Base-by-base conservation (phyloP, 305 asterid species). In the Coffea humblotiana region DNA sequence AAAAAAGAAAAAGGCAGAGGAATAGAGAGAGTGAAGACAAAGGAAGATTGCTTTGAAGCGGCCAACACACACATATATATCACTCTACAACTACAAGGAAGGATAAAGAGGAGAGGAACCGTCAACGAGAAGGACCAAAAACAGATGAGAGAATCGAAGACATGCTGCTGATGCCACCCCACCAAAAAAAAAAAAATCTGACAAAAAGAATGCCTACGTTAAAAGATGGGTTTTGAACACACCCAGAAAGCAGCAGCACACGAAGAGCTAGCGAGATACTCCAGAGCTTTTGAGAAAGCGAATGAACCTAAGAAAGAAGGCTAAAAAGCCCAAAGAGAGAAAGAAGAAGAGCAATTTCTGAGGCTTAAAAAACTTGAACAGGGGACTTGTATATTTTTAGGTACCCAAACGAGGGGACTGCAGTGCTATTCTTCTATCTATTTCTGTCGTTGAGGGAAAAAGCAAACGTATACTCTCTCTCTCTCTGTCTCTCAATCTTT, bases 131-230 rank as follows among this genome's bases (percentile, higher is more conserved):
- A 88, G 89, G 72, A 84, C 84, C 78, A 85, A 73, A 76, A 56
- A 78, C 52, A 40, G 77, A 84, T 0, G 76, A 74, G 78, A 73
- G 81, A 84, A 78, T 77, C 64, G 74, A 85, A 74, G 81, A 74
- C 71, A 67, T 67, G 77, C 67, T 72, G 74, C 64, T 51, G 35
- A 13, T 6, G 40, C 21, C 37, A 32, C 32, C 2, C 32, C 32
- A 32, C 73, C 45, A 64, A 45, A 64, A 45, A 49, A 47, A 49
- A 47, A 27, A 80, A 81, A 82, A 69, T 83, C 90, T 83, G 91
- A 88, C 90, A 87, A 85, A 88, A 78, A 61, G 78, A 83, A 77
- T 74, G 74, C 51, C 83, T 43, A 58, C 86, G 64, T 89, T 87
- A 88, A 88, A 88, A 85, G 90, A 82, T 60, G 86, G 61, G 84